Evolutionary conservation across 495 filamentous ascomycete species (phyloP).

Genomic region (Penicillium ucsense): DNA sequence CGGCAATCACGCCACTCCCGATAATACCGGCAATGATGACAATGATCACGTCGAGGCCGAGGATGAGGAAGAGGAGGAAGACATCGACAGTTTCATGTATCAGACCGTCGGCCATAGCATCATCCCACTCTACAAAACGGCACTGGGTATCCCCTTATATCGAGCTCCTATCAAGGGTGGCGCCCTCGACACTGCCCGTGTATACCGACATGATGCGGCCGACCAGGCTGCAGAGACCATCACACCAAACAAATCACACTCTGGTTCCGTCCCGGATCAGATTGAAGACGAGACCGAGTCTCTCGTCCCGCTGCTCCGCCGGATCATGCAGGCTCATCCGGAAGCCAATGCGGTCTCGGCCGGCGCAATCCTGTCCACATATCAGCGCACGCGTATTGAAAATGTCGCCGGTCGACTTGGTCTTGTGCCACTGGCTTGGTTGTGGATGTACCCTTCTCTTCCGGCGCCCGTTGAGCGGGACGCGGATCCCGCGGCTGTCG

Average conservation of each 20-base stretch:
- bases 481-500: conserved; percentile 17
- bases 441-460: conserved; percentile 85
- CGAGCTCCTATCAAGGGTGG: conserved; percentile 60
- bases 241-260: background rate
- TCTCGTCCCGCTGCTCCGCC: conserved; percentile 59
- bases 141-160: conserved; percentile 71
- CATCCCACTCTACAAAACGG: conserved; percentile 73
- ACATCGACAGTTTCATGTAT: conserved; percentile 98
- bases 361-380: conserved; percentile 87
- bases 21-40: background rate
- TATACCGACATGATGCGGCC: conserved; percentile 16
- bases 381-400: conserved; percentile 91
- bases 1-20: background rate
- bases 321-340: conserved; percentile 56
- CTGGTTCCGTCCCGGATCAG: background rate
- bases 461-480: conserved; percentile 29
- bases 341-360: conserved; percentile 75
- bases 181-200: conserved; percentile 46
- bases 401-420: conserved; percentile 71
- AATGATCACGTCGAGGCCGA: background rate
- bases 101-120: conserved; percentile 88
- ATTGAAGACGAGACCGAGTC: conserved; percentile 76
- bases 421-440: conserved; percentile 68
- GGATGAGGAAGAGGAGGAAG: conserved; percentile 43
- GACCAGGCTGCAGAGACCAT: conserved; percentile 9